These are phyloP conservation scores for Tylopilus sp. DNA, from an alignment of 768 basidiomycete species.

Conservation along the genomic window DNA sequence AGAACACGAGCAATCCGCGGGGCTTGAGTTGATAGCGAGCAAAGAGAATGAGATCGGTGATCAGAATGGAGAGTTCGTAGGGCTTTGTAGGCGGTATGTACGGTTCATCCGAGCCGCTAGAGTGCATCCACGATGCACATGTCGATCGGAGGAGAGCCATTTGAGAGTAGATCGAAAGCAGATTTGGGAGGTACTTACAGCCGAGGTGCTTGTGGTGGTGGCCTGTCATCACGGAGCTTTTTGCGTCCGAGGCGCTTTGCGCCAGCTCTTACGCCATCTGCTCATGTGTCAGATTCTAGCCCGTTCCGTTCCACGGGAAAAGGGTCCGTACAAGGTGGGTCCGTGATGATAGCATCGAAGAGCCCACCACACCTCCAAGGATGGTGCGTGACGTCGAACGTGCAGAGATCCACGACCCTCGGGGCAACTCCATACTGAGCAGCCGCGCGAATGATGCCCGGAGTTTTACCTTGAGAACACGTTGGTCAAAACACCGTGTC, in stretches of 20 bases:
- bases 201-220: conserved; percentile 34
- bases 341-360: conserved; percentile 93
- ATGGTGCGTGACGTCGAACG: conserved; percentile 89
- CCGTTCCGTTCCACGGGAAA: not conserved
- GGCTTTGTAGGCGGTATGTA: conserved; percentile 90
- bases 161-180: not conserved
- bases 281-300: not conserved
- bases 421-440: conserved; percentile 75
- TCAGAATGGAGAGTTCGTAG: conserved; percentile 86
- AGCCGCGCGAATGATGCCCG: conserved; percentile 80
- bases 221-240: conserved; percentile 33
- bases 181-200: conserved; percentile 37
- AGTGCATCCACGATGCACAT: not conserved
- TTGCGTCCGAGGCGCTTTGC: conserved; percentile 79
- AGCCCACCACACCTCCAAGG: conserved; percentile 87
- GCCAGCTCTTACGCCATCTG: conserved; percentile 90
- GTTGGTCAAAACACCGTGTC: not conserved
- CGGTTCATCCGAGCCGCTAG: conserved; percentile 47
- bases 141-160: not conserved
- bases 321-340: conserved; percentile 78
- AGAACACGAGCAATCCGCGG: conserved; percentile 89
- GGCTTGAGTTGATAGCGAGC: conserved; percentile 84
- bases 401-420: conserved; percentile 78
- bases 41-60: conserved; percentile 74
- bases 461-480: conserved; percentile 33